A percentile compares a stretch with the other conserved stretches of the same genome.
Conservation (phyloP, 768 basidiomycete genomes). For the Mycena floridula region DNA sequence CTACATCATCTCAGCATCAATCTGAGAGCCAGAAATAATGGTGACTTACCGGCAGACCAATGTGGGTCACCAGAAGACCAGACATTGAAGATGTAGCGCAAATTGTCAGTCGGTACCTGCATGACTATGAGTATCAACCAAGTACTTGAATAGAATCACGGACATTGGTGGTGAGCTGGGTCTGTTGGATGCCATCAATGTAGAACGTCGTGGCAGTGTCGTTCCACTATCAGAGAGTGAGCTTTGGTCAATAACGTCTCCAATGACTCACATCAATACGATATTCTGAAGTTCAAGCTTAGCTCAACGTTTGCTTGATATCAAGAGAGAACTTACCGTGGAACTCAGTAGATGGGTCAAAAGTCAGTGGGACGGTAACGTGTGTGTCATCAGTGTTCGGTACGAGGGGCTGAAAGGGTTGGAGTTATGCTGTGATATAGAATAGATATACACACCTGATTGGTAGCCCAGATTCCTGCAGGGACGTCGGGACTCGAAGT, state of each 20-base stretch:
- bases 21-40: too few species aligned
- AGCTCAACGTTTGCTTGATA: not conserved
- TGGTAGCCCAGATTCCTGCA: slow-evolving; percentile 31
- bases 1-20: too few species aligned
- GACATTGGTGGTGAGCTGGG: slow-evolving; percentile 24
- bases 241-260: not conserved
- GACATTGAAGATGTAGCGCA: slow-evolving; percentile 28
- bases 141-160: slow-evolving; percentile 3
- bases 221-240: slow-evolving; percentile 27
- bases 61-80: slow-evolving; percentile 28
- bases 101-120: slow-evolving; percentile 25
- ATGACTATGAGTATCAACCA: not conserved
- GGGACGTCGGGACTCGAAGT: slow-evolving; percentile 19
- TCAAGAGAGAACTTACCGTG: slow-evolving; percentile 21
- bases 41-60: slow-evolving; percentile 33
- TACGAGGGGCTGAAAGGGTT: too few species aligned
- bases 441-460: slow-evolving; percentile 22
- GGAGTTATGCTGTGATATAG: too few species aligned
- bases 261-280: slow-evolving; percentile 25
- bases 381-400: too few species aligned
- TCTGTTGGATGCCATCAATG: slow-evolving; percentile 25
- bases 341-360: slow-evolving; percentile 25
- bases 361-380: slow-evolving; percentile 22
- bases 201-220: slow-evolving; percentile 24
- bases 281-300: slow-evolving; percentile 21